phyloP scores from a whole-genome alignment of 2,329 filamentous ascomycete species.

The Raffaelea albimanens region DNA sequence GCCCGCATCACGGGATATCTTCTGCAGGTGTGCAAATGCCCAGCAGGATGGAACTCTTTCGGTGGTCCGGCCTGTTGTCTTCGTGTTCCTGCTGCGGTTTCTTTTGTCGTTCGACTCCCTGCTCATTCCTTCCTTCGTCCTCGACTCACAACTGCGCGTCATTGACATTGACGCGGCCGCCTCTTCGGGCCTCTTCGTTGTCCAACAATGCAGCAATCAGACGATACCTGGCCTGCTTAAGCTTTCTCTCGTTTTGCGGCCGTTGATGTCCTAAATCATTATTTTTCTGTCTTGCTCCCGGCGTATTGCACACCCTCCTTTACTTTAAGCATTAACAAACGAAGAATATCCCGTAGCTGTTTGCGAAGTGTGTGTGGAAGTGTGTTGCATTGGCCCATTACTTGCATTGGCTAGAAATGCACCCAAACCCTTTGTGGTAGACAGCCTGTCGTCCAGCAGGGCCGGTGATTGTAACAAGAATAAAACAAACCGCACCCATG shows the following conservation, averaged over 20 bases:
- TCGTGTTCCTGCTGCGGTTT: too few species aligned
- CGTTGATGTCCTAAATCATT: not conserved
- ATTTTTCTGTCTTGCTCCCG: not conserved
- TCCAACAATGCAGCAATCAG: slow-evolving; percentile 5
- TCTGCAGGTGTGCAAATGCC: too few species aligned
- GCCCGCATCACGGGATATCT: too few species aligned
- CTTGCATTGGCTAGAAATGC: slow-evolving; percentile 3
- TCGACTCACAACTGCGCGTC: not conserved
- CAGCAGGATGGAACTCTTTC: too few species aligned
- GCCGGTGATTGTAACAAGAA: too few species aligned
- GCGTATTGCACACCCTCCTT: not conserved
- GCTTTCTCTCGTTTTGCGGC: not conserved
- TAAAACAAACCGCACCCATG: too few species aligned
- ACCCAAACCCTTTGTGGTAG: not conserved
- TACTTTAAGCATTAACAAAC: too few species aligned
- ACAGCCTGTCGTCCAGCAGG: not conserved
- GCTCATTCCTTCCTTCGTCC: not conserved
- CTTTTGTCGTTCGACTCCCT: too few species aligned
- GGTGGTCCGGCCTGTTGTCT: too few species aligned
- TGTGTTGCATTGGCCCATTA: slow-evolving; percentile 8
- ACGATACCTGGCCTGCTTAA: slow-evolving; percentile 1
- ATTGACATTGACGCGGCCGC: slow-evolving; percentile 2
- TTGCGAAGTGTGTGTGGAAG: not conserved
- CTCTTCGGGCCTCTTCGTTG: slow-evolving; percentile 4
- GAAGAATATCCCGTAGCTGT: not conserved